A percentile compares a stretch with the other conserved stretches of the same genome.
Evolutionary conservation across 371 early-diverging fungal genomes (phyloP).

Genomic region (Mortierella polycephala): DNA sequence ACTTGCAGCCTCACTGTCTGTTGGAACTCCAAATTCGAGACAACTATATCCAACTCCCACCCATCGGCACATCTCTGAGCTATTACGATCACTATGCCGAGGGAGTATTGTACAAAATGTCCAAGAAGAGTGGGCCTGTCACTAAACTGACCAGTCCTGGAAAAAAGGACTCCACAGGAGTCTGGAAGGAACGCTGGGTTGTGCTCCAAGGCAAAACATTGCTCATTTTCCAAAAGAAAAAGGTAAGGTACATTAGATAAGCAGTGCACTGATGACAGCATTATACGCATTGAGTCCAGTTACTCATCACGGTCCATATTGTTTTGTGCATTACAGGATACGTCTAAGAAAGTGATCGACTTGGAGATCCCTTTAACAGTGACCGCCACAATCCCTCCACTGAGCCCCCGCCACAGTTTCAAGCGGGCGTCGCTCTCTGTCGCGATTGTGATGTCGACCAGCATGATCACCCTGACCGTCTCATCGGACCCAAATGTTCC

Average conservation of each 20-base stretch:
- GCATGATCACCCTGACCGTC: conserved; percentile 24
- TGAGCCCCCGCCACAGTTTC: conserved; percentile 17
- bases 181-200: conserved; percentile 49
- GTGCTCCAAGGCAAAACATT: conserved; percentile 39
- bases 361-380: conserved; percentile 17
- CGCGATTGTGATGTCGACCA: conserved; percentile 17
- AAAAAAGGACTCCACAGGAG: conserved; percentile 12
- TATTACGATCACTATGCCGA: conserved; percentile 48
- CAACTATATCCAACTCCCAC: conserved; percentile 37
- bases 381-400: conserved; percentile 13
- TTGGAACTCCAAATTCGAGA: conserved; percentile 39
- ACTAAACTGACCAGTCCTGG: conserved; percentile 13
- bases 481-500: conserved; percentile 23
- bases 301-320: background rate
- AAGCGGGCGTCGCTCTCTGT: conserved; percentile 6
- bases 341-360: conserved; percentile 25
- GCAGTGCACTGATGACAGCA: too few species aligned
- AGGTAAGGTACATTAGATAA: conserved; percentile 8
- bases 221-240: conserved; percentile 29
- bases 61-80: conserved; percentile 13
- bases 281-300: background rate
- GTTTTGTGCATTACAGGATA: conserved; percentile 19
- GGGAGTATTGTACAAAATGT: conserved; percentile 38
- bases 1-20: conserved; percentile 29
- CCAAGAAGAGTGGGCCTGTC: conserved; percentile 25